Conservation (phyloP, 176 grass and related monocot species). For the Oryza rufipogon region DNA sequence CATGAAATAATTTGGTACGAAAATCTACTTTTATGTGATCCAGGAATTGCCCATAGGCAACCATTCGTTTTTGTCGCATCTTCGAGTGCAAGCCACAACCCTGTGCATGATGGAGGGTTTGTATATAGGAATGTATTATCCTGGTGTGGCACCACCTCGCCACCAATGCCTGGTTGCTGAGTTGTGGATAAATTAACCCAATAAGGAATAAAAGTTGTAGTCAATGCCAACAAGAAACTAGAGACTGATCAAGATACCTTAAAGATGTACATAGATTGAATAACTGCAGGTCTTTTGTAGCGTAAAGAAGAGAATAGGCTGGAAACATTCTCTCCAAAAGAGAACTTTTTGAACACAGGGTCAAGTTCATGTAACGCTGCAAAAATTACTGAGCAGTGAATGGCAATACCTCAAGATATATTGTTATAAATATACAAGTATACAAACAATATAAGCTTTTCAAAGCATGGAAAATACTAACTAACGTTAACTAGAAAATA, state of each 20-base stretch:
- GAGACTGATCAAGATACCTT: slow-evolving; percentile 58
- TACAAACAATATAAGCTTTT: slow-evolving; percentile 2
- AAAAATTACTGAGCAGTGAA: slow-evolving; percentile 16
- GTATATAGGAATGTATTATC: slow-evolving; percentile 93
- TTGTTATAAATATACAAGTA: neutral
- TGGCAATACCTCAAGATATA: slow-evolving; percentile 12
- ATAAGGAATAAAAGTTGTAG: slow-evolving; percentile 13
- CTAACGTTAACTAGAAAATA: neutral
- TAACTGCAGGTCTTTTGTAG: slow-evolving; percentile 82
- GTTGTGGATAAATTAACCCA: slow-evolving; percentile 6
- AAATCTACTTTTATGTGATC: slow-evolving; percentile 79
- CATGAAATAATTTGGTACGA: neutral
- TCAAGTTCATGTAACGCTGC: slow-evolving; percentile 93
- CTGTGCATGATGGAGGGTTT: slow-evolving; percentile 74
- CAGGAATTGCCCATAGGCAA: slow-evolving; percentile 85
- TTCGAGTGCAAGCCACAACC: slow-evolving; percentile 97
- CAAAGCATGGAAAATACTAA: neutral
- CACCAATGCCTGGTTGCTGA: slow-evolving; percentile 99
- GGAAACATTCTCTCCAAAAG: slow-evolving; percentile 53
- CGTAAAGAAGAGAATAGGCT: slow-evolving; percentile 75
- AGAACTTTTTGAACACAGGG: slow-evolving; percentile 83
- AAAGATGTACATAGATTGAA: slow-evolving; percentile 99
- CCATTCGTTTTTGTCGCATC: slow-evolving; percentile 80
- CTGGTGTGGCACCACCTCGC: slow-evolving; percentile 95
- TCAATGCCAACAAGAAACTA: slow-evolving; percentile 22